phyloP scores from a whole-genome alignment of 192 early-diverging fungal species.

The Pilobolus umbonatus region DNA sequence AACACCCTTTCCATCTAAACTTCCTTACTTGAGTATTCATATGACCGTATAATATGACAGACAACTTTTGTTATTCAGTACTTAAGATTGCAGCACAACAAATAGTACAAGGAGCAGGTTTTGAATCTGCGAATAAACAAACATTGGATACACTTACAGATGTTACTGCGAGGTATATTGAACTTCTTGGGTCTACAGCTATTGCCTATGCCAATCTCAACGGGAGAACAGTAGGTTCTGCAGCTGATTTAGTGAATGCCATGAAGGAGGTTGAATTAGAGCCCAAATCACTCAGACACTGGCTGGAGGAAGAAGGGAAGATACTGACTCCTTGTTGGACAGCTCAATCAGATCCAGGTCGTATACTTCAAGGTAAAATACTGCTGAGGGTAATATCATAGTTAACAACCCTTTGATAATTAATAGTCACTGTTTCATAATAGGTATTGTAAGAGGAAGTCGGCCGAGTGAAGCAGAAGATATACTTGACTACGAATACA shows the following conservation, averaged over 20 bases:
- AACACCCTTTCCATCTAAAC: too few relatives aligned
- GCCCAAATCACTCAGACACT: constrained; percentile 34
- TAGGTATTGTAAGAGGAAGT: constrained; percentile 4
- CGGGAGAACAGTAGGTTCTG: constrained; percentile 38
- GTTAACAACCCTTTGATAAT: background rate
- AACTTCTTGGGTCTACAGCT: constrained; percentile 39
- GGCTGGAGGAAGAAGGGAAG: constrained; percentile 43
- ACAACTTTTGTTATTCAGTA: constrained; percentile 45
- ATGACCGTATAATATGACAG: too few relatives aligned
- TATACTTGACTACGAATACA: constrained; percentile 3
- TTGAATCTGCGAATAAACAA: constrained; percentile 41
- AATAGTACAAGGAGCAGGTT: constrained; percentile 49
- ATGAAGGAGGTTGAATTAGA: constrained; percentile 43
- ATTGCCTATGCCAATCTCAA: constrained; percentile 43
- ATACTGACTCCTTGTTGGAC: constrained; percentile 38
- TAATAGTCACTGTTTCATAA: background rate
- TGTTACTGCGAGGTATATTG: constrained; percentile 46
- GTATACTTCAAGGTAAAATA: constrained; percentile 37
- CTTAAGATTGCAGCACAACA: constrained; percentile 45
- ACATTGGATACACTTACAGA: constrained; percentile 44
- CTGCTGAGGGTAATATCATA: background rate
- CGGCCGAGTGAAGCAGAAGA: constrained; percentile 2
- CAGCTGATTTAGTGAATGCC: constrained; percentile 38
- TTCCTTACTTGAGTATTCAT: too few relatives aligned
- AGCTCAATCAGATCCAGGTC: constrained; percentile 40